Conservation (phyloP, 352 stramenopile genomes). For the Pythium dissotocum region DNA sequence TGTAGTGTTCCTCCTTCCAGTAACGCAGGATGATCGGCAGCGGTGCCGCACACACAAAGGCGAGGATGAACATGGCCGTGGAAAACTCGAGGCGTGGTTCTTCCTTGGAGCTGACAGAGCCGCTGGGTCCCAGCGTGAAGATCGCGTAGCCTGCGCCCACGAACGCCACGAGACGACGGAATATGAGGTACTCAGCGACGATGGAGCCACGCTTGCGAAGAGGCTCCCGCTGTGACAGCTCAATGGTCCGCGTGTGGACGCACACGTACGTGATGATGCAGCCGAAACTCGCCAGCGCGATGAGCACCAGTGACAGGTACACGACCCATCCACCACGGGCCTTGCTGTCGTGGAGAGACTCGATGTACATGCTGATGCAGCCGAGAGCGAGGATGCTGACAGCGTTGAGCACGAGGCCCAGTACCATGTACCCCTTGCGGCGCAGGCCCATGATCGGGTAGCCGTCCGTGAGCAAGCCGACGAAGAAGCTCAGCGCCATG, state of each 20-base stretch:
- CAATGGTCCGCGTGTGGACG: conserved; percentile 42
- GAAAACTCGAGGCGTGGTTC: conserved; percentile 31
- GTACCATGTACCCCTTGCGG: conserved; percentile 41
- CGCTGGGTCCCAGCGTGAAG: conserved; percentile 14
- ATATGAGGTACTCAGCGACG: conserved; percentile 38
- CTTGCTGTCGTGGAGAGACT: conserved; percentile 7
- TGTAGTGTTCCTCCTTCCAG: conserved; percentile 43
- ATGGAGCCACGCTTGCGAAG: conserved; percentile 33
- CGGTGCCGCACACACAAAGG: conserved; percentile 30
- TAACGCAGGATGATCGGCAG: conserved; percentile 35
- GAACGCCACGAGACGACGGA: conserved; percentile 32
- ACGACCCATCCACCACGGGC: conserved; percentile 22
- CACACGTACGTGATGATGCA: conserved; percentile 50
- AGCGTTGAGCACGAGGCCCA: conserved; percentile 31
- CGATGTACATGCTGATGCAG: conserved; percentile 27
- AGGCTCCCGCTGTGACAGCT: conserved; percentile 44
- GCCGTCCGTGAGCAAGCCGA: conserved; percentile 37
- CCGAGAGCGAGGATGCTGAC: conserved; percentile 22
- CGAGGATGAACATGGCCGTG: conserved; percentile 35
- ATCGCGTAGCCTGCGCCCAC: conserved; percentile 24
- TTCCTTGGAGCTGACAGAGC: background rate
- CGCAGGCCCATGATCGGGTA: conserved; percentile 35
- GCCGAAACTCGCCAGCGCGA: conserved; percentile 33
- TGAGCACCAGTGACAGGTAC: conserved; percentile 31
- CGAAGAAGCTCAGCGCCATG: conserved; percentile 37